These are phyloP conservation scores for Leccinum fallax DNA, from an alignment of 1,284 basidiomycete genomes.

Conservation along the genomic window DNA sequence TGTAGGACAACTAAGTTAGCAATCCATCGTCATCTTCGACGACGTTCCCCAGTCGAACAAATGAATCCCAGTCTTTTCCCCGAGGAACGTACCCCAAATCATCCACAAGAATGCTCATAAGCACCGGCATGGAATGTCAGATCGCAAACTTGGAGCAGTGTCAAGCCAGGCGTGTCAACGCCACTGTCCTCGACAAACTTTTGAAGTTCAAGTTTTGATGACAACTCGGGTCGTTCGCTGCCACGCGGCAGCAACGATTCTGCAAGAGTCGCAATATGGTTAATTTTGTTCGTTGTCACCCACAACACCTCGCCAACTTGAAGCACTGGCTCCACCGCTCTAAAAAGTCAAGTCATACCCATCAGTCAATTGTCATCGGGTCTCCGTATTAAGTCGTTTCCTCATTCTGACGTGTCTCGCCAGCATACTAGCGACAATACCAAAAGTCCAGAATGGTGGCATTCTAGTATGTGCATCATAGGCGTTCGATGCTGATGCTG, in stretches of 20 bases:
- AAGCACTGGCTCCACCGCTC: too few species aligned
- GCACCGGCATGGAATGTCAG: constrained; percentile 38
- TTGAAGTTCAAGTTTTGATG: constrained; percentile 26
- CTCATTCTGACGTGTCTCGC: too few species aligned
- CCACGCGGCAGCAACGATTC: constrained; percentile 42
- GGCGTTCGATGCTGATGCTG: too few species aligned
- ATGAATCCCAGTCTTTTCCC: constrained; percentile 39
- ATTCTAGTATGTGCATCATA: too few species aligned
- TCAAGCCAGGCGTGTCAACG: constrained; percentile 32
- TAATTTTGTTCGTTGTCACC: constrained; percentile 25
- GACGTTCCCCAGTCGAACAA: constrained; percentile 46
- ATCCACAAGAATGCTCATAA: constrained; percentile 49
- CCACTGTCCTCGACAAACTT: constrained; percentile 38
- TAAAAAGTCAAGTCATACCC: too few species aligned
- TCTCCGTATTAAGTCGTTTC: too few species aligned
- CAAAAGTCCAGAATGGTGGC: too few species aligned
- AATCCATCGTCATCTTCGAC: constrained; percentile 30
- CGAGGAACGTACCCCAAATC: constrained; percentile 49
- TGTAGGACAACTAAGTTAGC: constrained; percentile 23
- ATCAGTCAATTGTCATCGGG: too few species aligned
- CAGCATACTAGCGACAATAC: too few species aligned
- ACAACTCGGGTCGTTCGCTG: constrained; percentile 33
- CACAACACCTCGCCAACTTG: too few species aligned
- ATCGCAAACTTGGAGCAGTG: constrained; percentile 43
- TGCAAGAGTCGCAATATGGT: constrained; percentile 41